Evolutionary conservation across 2,329 filamentous ascomycete species (phyloP), one percentile per base, ranked within the genome.

Genomic region (Herpomyces periplanetae): DNA sequence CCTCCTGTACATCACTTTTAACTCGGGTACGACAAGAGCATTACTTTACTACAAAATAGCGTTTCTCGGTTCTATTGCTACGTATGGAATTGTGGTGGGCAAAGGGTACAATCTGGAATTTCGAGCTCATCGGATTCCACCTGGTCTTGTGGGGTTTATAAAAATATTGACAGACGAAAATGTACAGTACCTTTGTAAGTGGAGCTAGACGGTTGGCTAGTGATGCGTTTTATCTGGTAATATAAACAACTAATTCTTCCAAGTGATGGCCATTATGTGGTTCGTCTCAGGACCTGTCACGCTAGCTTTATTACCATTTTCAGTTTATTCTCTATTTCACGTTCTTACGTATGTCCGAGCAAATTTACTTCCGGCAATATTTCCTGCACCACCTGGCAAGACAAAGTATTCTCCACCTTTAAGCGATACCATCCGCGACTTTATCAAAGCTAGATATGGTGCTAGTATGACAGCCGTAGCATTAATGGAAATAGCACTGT

Each of bases 391-490:
- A 62, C 37, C 40, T 44, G 33, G 27, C 33, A 20, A 36, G 37
- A 26, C 17, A 30, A 43, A 55, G 43, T 44, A 46, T 13, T 49
- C 50, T 25, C 56, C 58, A 16, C 41, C 71, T 22, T n/a, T n/a
- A n/a, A 60, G 65, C 20, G 71, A 88, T 25, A 53, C 49, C 29
- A 87, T 96, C 38, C 71, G 71, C 30, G 51, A 51, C 32, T 96
- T 96, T 33, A 71, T 96, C 39, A 91, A 91, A 57, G 57, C 71
- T 37, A 88, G 91, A 53, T 96, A 96, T 37, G 80, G 96, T 38
- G 45, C 55, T 25, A 85, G 69, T 40, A 96, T 96, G 80, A 66
- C 64, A 22, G 47, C 91, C 24, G 80, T 96, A 13, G 64, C 75
- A 14, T 46, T 49, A 17, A 64, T 96, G 23, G 80, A 96, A 45